A percentile compares a stretch with the other conserved stretches of the same genome.
Evolutionary conservation across 805 yeast genomes (phyloP).

Genomic region (Barnettozyma sp.): DNA sequence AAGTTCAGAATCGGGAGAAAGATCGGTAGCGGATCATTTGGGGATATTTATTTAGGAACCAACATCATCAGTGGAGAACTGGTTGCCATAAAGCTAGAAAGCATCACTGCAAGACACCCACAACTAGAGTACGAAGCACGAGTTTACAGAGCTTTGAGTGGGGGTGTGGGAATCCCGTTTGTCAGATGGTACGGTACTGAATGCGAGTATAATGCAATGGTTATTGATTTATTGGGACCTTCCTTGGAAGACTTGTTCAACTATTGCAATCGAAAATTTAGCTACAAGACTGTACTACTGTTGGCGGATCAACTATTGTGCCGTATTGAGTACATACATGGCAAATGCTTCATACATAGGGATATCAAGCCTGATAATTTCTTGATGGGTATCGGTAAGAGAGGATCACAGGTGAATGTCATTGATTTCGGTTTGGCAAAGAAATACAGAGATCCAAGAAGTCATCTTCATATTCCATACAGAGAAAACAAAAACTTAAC

Average conservation of each 20-base stretch:
- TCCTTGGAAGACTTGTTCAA: slow-evolving; percentile 92
- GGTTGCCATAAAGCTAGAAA: slow-evolving; percentile 93
- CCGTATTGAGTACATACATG: slow-evolving; percentile 92
- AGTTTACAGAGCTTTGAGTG: slow-evolving; percentile 88
- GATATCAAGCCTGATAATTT: slow-evolving; percentile 95
- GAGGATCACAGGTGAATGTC: slow-evolving; percentile 94
- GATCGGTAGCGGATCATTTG: slow-evolving; percentile 96
- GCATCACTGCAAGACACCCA: slow-evolving; percentile 87
- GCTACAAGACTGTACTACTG: slow-evolving; percentile 86
- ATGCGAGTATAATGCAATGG: slow-evolving; percentile 95
- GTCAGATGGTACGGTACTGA: slow-evolving; percentile 97
- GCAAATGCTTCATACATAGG: slow-evolving; percentile 90
- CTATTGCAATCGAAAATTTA: slow-evolving; percentile 89
- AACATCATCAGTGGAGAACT: slow-evolving; percentile 95
- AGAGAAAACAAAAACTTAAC: slow-evolving; percentile 94
- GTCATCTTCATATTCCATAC: slow-evolving; percentile 92
- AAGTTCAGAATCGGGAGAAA: slow-evolving; percentile 91
- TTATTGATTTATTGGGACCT: slow-evolving; percentile 91
- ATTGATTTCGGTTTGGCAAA: slow-evolving; percentile 94
- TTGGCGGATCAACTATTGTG: slow-evolving; percentile 92
- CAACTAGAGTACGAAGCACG: slow-evolving; percentile 96
- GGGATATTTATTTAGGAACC: slow-evolving; percentile 90
- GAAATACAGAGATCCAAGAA: slow-evolving; percentile 91
- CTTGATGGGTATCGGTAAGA: slow-evolving; percentile 79
- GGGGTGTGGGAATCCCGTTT: slow-evolving; percentile 96